Conservation (phyloP, 495 filamentous ascomycete species). For the Aspergillus sclerotioniger region DNA sequence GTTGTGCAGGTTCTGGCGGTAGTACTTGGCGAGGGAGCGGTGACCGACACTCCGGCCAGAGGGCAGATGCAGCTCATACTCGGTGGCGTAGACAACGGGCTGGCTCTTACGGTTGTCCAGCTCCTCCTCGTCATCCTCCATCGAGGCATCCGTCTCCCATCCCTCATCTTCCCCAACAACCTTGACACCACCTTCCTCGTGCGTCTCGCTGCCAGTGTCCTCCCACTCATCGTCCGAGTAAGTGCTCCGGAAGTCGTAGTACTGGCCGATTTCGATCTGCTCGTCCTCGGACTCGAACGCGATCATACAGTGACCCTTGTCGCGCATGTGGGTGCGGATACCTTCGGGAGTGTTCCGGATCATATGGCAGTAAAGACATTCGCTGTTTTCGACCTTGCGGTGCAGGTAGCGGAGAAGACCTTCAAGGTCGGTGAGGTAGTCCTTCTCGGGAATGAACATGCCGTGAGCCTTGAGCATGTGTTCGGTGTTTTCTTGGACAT, state of each 20-base stretch:
- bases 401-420: slow-evolving; percentile 75
- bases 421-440: slow-evolving; percentile 76
- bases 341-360: slow-evolving; percentile 68
- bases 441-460: slow-evolving; percentile 90
- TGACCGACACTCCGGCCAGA: slow-evolving; percentile 89
- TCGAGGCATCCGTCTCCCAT: slow-evolving; percentile 91
- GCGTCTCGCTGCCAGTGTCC: slow-evolving; percentile 13
- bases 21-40: slow-evolving; percentile 80
- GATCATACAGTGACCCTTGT: slow-evolving; percentile 95
- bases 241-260: slow-evolving; percentile 93
- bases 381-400: slow-evolving; percentile 73
- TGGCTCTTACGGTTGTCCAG: slow-evolving; percentile 47
- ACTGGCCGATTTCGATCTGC: slow-evolving; percentile 93
- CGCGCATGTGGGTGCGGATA: slow-evolving; percentile 92
- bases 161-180: slow-evolving; percentile 56
- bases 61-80: slow-evolving; percentile 92
- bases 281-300: slow-evolving; percentile 87
- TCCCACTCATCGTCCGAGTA: slow-evolving; percentile 71
- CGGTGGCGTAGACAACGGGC: slow-evolving; percentile 75
- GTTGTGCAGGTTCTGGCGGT: slow-evolving; percentile 85
- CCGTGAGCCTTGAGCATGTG: slow-evolving; percentile 94
- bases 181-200: slow-evolving; percentile 40
- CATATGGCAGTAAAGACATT: slow-evolving; percentile 84
- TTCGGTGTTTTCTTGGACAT: slow-evolving; percentile 65
- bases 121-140: slow-evolving; percentile 54